phyloP scores from a whole-genome alignment of 306 rosid species.

The Morella rubra region DNA sequence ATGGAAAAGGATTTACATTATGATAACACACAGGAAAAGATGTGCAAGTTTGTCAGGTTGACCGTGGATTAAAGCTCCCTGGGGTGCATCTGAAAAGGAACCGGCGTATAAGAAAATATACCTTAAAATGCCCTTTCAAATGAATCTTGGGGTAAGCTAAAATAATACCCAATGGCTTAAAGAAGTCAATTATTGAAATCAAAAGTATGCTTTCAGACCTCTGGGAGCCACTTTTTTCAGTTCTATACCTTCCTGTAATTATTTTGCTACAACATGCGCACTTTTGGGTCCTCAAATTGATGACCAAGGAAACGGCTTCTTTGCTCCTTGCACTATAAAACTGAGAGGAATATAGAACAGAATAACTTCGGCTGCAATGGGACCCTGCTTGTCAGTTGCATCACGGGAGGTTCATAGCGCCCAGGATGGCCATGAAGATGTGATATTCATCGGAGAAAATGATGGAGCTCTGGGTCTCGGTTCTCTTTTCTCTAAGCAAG shows the following conservation, averaged over 20 bases:
- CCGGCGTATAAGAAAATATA: not conserved
- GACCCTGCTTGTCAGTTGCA: slow-evolving; percentile 61
- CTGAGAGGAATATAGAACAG: not conserved
- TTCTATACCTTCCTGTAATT: not conserved
- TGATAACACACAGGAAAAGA: not conserved
- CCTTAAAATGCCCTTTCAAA: slow-evolving; percentile 30
- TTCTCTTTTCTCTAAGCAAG: slow-evolving; percentile 56
- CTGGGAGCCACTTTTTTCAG: slow-evolving; percentile 19
- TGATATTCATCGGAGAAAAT: slow-evolving; percentile 27
- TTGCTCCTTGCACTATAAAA: slow-evolving; percentile 3
- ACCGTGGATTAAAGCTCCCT: not conserved
- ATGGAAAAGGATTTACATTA: not conserved
- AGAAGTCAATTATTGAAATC: slow-evolving; percentile 30
- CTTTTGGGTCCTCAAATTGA: slow-evolving; percentile 19
- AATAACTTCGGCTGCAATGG: slow-evolving; percentile 41
- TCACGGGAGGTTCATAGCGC: slow-evolving; percentile 52
- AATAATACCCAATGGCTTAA: slow-evolving; percentile 27
- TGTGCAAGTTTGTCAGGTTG: not conserved
- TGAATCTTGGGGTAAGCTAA: slow-evolving; percentile 33
- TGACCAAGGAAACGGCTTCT: slow-evolving; percentile 7
- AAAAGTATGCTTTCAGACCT: slow-evolving; percentile 20
- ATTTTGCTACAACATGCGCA: slow-evolving; percentile 13
- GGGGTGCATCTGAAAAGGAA: not conserved
- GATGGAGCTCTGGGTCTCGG: slow-evolving; percentile 24
- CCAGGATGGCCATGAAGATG: slow-evolving; percentile 38